These are phyloP conservation scores for Tribonema minus DNA, from an alignment of 108 stramenopile species.

Conservation along the genomic window DNA sequence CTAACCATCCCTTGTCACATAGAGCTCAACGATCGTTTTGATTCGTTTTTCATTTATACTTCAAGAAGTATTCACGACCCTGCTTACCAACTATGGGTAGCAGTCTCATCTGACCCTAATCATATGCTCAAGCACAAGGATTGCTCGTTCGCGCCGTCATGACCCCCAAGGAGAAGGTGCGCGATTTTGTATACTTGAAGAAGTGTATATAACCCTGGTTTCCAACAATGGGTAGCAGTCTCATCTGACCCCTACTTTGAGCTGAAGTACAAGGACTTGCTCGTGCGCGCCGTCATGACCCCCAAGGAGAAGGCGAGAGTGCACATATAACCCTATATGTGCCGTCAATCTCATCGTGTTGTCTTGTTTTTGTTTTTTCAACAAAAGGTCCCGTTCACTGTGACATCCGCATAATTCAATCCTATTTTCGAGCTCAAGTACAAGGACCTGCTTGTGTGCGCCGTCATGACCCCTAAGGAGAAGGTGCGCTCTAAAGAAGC, in stretches of 20 bases:
- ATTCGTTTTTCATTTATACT: no score
- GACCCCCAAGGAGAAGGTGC: constrained; percentile 83
- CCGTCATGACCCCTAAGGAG: constrained; percentile 88
- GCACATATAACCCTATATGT: no score
- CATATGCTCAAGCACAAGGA: constrained; percentile 79
- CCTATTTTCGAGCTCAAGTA: constrained; percentile 56
- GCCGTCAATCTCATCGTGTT: no score
- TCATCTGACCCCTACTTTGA: not conserved
- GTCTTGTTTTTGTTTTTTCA: no score
- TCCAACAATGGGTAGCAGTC: not conserved
- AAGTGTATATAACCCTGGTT: no score
- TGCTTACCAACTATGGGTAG: no score
- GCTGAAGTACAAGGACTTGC: constrained; percentile 71
- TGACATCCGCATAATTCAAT: not conserved
- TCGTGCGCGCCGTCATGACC: constrained; percentile 90
- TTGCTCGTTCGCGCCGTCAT: constrained; percentile 80
- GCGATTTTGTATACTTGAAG: no score
- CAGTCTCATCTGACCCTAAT: no score
- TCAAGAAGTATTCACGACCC: no score
- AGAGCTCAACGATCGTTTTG: no score
- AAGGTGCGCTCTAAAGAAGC: constrained; percentile 89
- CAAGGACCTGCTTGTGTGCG: constrained; percentile 71
- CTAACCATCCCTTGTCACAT: no score
- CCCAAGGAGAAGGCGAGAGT: constrained; percentile 80
- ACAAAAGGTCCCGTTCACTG: no score